Base-by-base conservation (phyloP, 2,329 filamentous ascomycete species). In the Aspergillus novofumigatus region DNA sequence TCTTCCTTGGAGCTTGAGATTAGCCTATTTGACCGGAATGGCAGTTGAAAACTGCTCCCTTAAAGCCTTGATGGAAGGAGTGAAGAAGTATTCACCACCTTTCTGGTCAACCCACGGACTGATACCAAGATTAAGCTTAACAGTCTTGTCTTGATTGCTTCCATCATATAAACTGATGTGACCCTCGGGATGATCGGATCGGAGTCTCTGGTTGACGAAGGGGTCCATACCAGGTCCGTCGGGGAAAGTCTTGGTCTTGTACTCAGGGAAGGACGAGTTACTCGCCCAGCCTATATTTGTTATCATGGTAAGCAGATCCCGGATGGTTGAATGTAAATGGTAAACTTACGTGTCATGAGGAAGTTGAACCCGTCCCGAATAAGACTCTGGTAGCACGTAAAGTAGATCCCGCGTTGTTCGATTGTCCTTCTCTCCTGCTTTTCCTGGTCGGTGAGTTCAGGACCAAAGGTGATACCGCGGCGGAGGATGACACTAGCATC, bases 31-130 rank as follows among this genome's bases (percentile, higher is more conserved):
- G 41, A n/a, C 41, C 10, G 7, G 17, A 44, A 10, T 5, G 20
- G 41, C 2, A 44, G n/a, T 21, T 10, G 41, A 44, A 20, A 44
- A 44, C 0, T 44, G 41, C n/a, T 44, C 41, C 23, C 52, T 21
- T 44, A 61, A 28, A 1, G 68, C 65, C 21, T 66, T 53, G 45
- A 80, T 72, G 2, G 75, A 77, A 6, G 78, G 77, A 25, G 75
- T 70, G 62, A 80, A 79, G 68, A 79, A 78, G 54, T 80, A 80
- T 56, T 79, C 77, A 4, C 78, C 78, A 14, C 77, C 78, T 28
- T 65, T 71, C 0, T 74, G 69, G 35, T 76, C 63, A 3, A 79
- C 77, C 72, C 78, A 79, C 2, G 55, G 50, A 26, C 53, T 3
- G 49, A 52, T 65, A 65, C 49, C 62, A 59, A 67, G 60, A n/a